Percentiles rank a stretch among this genome's conserved stretches.
phyloP scores from a whole-genome alignment of 1,284 basidiomycete genomes.

The Moesziomyces globuligerus region DNA sequence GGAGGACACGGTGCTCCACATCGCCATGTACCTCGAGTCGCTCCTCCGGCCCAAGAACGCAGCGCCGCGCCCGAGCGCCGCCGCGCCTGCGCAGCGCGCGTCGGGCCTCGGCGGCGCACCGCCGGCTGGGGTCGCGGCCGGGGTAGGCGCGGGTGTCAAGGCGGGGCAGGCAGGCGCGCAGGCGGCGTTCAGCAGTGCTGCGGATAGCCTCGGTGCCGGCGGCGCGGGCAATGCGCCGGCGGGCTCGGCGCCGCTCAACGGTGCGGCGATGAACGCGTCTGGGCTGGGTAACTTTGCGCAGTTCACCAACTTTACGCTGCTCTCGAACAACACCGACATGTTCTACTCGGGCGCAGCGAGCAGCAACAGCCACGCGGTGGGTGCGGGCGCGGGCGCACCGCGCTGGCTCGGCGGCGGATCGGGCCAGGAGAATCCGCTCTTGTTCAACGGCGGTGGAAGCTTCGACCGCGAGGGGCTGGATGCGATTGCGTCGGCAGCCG shows the following conservation, averaged over 20 bases:
- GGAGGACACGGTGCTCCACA: constrained; percentile 41
- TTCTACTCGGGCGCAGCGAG: constrained; percentile 24
- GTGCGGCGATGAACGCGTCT: background rate
- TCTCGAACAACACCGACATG: constrained; percentile 30
- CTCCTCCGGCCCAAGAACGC: constrained; percentile 40
- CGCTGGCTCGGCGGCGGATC: constrained; percentile 10
- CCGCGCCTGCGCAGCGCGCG: background rate
- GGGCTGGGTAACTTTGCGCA: constrained; percentile 12
- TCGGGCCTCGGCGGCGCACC: background rate
- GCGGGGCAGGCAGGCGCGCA: too few relatives aligned
- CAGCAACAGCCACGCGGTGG: constrained; percentile 2
- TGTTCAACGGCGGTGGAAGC: constrained; percentile 12
- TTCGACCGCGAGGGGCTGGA: constrained; percentile 30
- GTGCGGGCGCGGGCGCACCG: background rate
- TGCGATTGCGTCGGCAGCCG: constrained; percentile 35
- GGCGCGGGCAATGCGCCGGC: background rate
- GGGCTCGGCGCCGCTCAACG: background rate
- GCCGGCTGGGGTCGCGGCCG: background rate
- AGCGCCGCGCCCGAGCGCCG: constrained; percentile 4
- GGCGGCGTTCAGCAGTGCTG: constrained; percentile 2
- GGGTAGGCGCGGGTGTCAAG: too few relatives aligned
- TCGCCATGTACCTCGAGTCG: constrained; percentile 44
- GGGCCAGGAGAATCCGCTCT: constrained; percentile 6
- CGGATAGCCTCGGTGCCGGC: background rate
- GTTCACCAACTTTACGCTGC: constrained; percentile 32